Evolutionary conservation across 1,284 basidiomycete species (phyloP), one percentile per base, ranked within the genome.

Genomic region (Sporisorium reilianum): DNA sequence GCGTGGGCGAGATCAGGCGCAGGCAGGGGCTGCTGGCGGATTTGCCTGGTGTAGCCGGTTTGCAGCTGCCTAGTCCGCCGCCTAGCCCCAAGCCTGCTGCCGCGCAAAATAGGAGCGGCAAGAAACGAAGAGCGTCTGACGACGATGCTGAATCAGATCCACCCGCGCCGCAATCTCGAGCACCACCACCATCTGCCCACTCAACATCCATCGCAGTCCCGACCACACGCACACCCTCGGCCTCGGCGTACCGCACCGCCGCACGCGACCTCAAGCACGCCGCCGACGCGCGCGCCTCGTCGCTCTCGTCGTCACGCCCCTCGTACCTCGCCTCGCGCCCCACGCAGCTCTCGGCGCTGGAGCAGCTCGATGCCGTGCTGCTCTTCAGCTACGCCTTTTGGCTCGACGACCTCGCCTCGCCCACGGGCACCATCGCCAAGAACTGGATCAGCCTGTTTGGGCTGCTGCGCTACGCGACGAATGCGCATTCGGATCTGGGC

Each of bases 311-410:
- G 22, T 51, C 57, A 1, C 50, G 44, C 1, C 69, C 69, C 0
- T 55, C 60, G 8, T 67, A 71, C 46, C 58, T 65, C 11, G 56
- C 75, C 18, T 26, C 71, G 2, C 56, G 63, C 23, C 69, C 64
- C 14, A 56, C 44, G 26, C 62, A 86, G 3, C 76, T 86, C 26
- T 85, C 85, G 7, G 74, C 86, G 0, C 76, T 87, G 14, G 84
- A 85, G 67, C 85, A 87, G 53, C 86, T 86, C 30, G 88, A 88
- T 64, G 85, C 87, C 16, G 81, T 87, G 28, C 78, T 88, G 5
- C 82, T 88, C 7, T 88, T 86, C 79, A 82, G 86, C 18, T 87
- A 86, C 68, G 81, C 86, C 23, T 87, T 87, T 73, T 88, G 86
- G 81, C 85, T 86, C 65, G 87, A 87, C 48, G 88, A 88, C 23